Conservation (phyloP, 140 eudicot genomes). For the Eryngium alpinum region DNA sequence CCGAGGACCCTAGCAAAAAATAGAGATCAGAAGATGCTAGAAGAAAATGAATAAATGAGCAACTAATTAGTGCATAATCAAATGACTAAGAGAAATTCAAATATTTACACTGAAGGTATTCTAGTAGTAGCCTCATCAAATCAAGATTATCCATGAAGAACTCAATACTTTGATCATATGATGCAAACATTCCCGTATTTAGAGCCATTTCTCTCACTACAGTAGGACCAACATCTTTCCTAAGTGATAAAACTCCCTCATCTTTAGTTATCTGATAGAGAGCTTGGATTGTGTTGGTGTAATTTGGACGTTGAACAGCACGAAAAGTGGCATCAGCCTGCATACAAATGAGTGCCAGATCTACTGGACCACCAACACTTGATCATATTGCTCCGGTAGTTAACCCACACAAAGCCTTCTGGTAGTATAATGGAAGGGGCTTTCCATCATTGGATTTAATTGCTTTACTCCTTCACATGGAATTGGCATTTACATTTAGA, state of each 20-base stretch:
- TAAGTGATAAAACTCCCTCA: slow-evolving; percentile 74
- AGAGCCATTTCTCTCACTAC: slow-evolving; percentile 92
- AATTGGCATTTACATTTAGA: too few relatives aligned
- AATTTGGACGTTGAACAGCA: slow-evolving; percentile 64
- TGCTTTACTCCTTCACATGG: too few relatives aligned
- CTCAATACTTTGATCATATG: slow-evolving; percentile 87
- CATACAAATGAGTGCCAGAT: slow-evolving; percentile 87
- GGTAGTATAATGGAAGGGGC: slow-evolving; percentile 81
- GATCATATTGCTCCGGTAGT: slow-evolving; percentile 97
- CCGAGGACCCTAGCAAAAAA: too few relatives aligned
- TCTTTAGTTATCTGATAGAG: slow-evolving; percentile 59
- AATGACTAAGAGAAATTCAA: neutral
- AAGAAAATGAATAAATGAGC: too few relatives aligned
- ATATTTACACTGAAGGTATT: slow-evolving; percentile 6
- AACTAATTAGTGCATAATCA: neutral
- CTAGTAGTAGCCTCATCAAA: slow-evolving; percentile 66
- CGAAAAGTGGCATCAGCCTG: slow-evolving; percentile 94
- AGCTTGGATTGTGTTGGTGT: slow-evolving; percentile 89
- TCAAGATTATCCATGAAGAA: slow-evolving; percentile 55
- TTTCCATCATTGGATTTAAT: slow-evolving; percentile 84
- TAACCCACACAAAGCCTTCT: slow-evolving; percentile 87
- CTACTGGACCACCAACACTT: slow-evolving; percentile 76
- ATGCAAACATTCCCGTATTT: slow-evolving; percentile 97
- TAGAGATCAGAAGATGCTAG: too few relatives aligned
- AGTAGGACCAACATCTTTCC: slow-evolving; percentile 95